These are phyloP conservation scores for Tephrocybe sp. DNA, from an alignment of 768 basidiomycete genomes.

Conservation along the genomic window DNA sequence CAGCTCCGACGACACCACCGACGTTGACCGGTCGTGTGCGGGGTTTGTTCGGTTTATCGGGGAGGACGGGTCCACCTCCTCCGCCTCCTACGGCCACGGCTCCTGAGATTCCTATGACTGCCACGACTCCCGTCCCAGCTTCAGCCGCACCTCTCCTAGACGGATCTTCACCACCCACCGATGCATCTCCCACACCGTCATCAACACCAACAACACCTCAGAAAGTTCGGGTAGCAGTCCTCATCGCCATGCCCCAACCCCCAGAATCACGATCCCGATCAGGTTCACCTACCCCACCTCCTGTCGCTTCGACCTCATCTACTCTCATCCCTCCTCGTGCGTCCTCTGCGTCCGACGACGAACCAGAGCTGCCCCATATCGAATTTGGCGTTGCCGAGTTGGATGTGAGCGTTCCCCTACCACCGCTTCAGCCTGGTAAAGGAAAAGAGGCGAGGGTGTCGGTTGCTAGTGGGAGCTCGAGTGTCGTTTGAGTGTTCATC, in stretches of 20 bases:
- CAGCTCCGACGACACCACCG: neutral
- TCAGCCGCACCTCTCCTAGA: neutral
- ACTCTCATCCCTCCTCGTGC: neutral
- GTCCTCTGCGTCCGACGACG: constrained; percentile 1
- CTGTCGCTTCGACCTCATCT: constrained; percentile 4
- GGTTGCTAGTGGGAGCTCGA: constrained; percentile 8
- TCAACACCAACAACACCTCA: constrained; percentile 23
- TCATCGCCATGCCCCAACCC: constrained; percentile 32
- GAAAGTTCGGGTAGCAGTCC: no score
- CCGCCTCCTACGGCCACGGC: no score
- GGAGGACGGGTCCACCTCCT: no score
- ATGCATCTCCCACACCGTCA: neutral
- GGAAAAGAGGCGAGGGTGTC: constrained; percentile 5
- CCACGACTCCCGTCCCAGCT: no score
- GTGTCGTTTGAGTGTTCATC: neutral
- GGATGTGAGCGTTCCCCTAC: constrained; percentile 1
- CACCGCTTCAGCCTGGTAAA: neutral
- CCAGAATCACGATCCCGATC: constrained; percentile 12
- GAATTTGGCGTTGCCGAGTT: constrained; percentile 32
- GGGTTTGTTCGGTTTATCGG: constrained; percentile 3
- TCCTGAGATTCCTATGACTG: no score
- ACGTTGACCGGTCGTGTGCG: constrained; percentile 1
- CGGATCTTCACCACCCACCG: neutral
- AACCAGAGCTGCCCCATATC: constrained; percentile 26
- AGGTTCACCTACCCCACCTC: constrained; percentile 2